Base-by-base conservation (phyloP, 768 basidiomycete genomes). In the Suillus fuscotomentosus region DNA sequence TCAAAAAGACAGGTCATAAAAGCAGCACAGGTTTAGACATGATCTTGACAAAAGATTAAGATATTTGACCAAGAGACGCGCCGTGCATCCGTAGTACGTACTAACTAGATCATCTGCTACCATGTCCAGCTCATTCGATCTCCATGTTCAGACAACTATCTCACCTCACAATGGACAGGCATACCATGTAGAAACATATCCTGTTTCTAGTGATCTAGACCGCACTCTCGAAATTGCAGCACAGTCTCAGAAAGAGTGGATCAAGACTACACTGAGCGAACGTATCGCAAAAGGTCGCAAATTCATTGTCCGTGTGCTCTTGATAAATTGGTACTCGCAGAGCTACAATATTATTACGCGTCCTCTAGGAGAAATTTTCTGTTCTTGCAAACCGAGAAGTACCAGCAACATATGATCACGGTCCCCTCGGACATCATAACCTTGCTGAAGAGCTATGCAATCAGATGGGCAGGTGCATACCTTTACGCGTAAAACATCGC, bases 401-500 rank as follows among this genome's bases (percentile, higher is more conserved):
- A 57, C 61, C 20, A 20, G 13, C 60, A 85, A 84, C 77, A 79
- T 45, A 84, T 83, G 70, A 86, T 87, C 72, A 77, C 80, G 70
- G 81, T 78, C 61, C 76, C 80, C 66, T 72, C 20, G 63, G 62
- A 31, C 76, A 77, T 9, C 85, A 90, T 20, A 85, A 91, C 38
- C 84, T 94, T 15, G 86, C 88, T 0, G 71, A 84, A 39, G 95
- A 98, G 69, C 80, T 98, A 60, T 88, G 94, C 0, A 69, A 88
- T 60, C 93, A 97, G 77, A 98, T 99, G 91, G 97, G 97, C 43
- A 81, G 95, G 94, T 94, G 65, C 68, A 87, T 76, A 41, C 36
- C 47, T 55, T 36, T 13, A 36, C n/a, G 39, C 39, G 24, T 38
- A 2, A 45, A n/a, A 20, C 5, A 3, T 57, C 31, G 41, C 43